phyloP scores from a whole-genome alignment of 139 green algal species.

The Closterium sp. region DNA sequence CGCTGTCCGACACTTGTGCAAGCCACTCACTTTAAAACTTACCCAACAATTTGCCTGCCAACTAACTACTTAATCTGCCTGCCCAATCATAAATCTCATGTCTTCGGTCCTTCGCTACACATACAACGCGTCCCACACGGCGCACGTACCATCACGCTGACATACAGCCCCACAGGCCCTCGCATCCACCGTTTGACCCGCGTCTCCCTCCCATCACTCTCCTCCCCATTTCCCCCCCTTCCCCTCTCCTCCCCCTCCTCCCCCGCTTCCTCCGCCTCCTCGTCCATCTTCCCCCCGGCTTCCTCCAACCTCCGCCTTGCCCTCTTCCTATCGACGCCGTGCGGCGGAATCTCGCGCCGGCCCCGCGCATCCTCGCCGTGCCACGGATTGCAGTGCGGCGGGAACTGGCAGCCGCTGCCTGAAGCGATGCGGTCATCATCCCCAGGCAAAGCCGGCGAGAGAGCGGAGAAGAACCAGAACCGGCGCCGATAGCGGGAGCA shows the following conservation, averaged over 20 bases:
- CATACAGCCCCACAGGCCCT: background rate
- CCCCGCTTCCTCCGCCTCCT: background rate
- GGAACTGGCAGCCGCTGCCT: background rate
- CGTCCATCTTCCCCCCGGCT: background rate
- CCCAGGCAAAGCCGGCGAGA: background rate
- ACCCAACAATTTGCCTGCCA: background rate
- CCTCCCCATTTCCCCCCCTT: background rate
- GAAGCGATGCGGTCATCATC: background rate
- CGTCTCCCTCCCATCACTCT: background rate
- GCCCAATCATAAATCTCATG: background rate
- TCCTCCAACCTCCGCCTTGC: background rate
- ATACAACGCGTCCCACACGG: background rate
- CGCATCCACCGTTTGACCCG: background rate
- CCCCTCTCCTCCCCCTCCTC: too few species aligned
- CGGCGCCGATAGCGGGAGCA: background rate
- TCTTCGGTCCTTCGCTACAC: background rate
- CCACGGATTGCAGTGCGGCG: background rate
- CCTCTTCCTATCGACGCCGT: background rate
- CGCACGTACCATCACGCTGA: background rate
- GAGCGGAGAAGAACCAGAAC: background rate
- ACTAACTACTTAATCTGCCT: background rate
- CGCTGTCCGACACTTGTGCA: too few species aligned
- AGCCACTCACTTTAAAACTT: background rate
- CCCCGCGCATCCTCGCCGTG: too few species aligned
- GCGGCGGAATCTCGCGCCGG: background rate